Conservation (phyloP, 768 basidiomycete genomes). For the Mycena galopus region DNA sequence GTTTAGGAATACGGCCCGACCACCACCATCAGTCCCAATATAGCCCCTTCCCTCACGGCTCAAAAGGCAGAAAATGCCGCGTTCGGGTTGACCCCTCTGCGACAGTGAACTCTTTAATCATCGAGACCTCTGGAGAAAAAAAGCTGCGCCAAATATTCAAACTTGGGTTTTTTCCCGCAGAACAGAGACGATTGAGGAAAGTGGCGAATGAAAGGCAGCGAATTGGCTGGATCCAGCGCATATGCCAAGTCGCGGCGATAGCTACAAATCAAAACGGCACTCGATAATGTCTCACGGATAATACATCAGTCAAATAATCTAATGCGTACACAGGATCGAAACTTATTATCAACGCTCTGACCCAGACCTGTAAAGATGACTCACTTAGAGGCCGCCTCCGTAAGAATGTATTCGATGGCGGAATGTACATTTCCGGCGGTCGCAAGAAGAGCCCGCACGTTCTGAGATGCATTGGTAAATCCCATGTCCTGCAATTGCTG, state of each 20-base stretch:
- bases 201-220: too few relatives aligned
- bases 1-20: too few relatives aligned
- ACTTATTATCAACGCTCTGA: neutral
- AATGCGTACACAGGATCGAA: neutral
- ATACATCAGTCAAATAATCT: slow-evolving; percentile 32
- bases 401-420: slow-evolving; percentile 93
- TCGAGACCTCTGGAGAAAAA: too few relatives aligned
- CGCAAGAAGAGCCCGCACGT: slow-evolving; percentile 89
- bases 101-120: too few relatives aligned
- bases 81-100: too few relatives aligned
- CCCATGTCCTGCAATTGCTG: slow-evolving; percentile 97
- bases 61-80: too few relatives aligned
- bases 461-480: slow-evolving; percentile 90
- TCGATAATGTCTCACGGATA: neutral
- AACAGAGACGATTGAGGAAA: too few relatives aligned
- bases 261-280: neutral
- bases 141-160: too few relatives aligned
- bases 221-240: neutral
- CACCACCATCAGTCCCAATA: too few relatives aligned
- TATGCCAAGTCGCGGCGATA: too few relatives aligned
- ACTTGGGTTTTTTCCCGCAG: too few relatives aligned
- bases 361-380: neutral
- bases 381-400: slow-evolving; percentile 76
- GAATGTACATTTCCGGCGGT: slow-evolving; percentile 94
- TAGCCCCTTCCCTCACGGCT: too few relatives aligned